A percentile compares a stretch with the other conserved stretches of the same genome.
phyloP scores from a whole-genome alignment of 768 basidiomycete genomes.

The Lactifluus pinguis region DNA sequence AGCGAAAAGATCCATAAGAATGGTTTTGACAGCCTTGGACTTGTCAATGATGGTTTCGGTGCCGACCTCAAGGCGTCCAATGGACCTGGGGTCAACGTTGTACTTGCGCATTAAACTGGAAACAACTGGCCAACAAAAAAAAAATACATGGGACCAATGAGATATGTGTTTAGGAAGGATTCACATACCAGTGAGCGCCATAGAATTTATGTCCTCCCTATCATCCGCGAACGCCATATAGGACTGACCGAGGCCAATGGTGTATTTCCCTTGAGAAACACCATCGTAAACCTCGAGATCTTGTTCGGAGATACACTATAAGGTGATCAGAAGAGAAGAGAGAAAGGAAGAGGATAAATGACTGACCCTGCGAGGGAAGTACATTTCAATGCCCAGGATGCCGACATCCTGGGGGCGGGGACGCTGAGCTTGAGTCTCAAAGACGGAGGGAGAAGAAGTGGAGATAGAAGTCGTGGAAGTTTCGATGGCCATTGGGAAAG shows the following conservation, averaged over 20 bases:
- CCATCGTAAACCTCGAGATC: conserved; percentile 42
- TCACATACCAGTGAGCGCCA: conserved; percentile 78
- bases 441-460: conserved; percentile 10
- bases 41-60: conserved; percentile 99
- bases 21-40: conserved; percentile 97
- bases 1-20: conserved; percentile 96
- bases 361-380: conserved; percentile 15
- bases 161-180: conserved; percentile 8
- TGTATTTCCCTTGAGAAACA: conserved; percentile 80
- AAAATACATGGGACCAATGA: not conserved
- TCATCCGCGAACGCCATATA: conserved; percentile 99
- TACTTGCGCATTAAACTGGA: conserved; percentile 85
- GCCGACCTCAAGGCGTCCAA: conserved; percentile 96
- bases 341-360: not conserved
- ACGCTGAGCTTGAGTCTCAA: conserved; percentile 17
- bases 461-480: not conserved
- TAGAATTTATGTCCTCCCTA: conserved; percentile 98
- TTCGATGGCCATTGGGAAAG: conserved; percentile 18
- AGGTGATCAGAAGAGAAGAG: not conserved
- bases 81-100: conserved; percentile 91
- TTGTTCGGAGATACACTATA: conserved; percentile 88
- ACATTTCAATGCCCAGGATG: conserved; percentile 21
- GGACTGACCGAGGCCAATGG: conserved; percentile 95
- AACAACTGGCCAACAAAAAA: conserved; percentile 47
- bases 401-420: conserved; percentile 20